Base-by-base conservation (phyloP, 192 early-diverging fungal genomes). In the Chytriomyces confervae region DNA sequence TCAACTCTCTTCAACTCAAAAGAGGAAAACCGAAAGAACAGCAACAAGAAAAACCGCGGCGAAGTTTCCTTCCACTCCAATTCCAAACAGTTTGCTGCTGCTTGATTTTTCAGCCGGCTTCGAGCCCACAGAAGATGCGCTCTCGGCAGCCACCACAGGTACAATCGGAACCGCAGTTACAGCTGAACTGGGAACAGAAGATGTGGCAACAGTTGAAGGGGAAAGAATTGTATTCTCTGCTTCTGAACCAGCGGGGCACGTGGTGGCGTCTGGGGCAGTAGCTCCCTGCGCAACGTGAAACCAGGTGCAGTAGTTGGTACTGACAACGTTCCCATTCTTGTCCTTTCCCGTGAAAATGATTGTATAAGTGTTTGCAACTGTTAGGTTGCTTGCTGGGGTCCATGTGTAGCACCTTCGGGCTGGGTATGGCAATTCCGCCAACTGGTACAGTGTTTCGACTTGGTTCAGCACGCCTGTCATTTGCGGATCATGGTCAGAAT, bases 331-430 rank as follows among this genome's bases (percentile, higher is more conserved):
- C 29, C 50, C 50, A 9, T n/a, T 27, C 47, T 36, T 44, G 57
- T 71, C 69, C 49, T 57, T 20, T 9, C 69, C 69, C 8, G 20
- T 71, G 50, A 50, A 71, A 27, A 57, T 48, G 47, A 71, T 50
- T 10, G 69, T 71, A 29, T 71, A 71, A 3, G 20, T 50, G 50
- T 7, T 9, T 8, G 20, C 36, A 9, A n/a, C 57, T 50, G 67
- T 49, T 9, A 71, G 50, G 69, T 71, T 71, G 50, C 50, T 51
- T 20, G 69, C 45, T 16, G 69, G 69, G 13, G 69, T 71, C 69
- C 69, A 71, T 71, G 7, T 27, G 69, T 49, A 71, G 50, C 69
- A 71, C 10, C 43, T 71, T 10, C 50, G 11, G 13, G 69, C 69
- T 23, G 69, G 69, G 69, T 43, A 71, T 6, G 69, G 18, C 13